A percentile compares a stretch with the other conserved stretches of the same genome.
phyloP scores from a whole-genome alignment of 176 grass and related monocot genomes.

The Hyparrhenia diplandra region DNA sequence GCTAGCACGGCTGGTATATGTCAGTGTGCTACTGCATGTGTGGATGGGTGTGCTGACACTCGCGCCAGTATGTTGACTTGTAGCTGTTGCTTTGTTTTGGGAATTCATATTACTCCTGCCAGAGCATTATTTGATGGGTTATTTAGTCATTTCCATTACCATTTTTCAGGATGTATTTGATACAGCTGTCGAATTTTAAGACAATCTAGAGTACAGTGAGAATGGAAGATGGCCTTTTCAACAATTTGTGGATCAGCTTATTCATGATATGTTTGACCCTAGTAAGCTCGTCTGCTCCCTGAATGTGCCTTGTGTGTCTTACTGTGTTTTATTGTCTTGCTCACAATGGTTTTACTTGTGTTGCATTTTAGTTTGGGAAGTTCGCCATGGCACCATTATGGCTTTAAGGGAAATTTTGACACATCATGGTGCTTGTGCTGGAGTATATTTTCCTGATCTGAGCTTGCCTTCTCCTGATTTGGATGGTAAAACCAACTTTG shows the following conservation, averaged over 20 bases:
- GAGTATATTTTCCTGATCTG: conserved; percentile 81
- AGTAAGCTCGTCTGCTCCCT: conserved; percentile 41
- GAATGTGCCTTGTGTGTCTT: conserved; percentile 22
- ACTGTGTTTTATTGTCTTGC: conserved; percentile 12
- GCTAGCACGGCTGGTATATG: conserved; percentile 5
- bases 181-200: conserved; percentile 60
- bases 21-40: not conserved
- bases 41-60: not conserved
- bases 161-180: conserved; percentile 67
- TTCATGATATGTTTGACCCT: conserved; percentile 98
- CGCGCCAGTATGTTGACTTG: not conserved
- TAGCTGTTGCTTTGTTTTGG: conserved; percentile 5
- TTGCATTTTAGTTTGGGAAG: conserved; percentile 84
- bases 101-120: conserved; percentile 2
- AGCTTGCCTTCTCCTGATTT: conserved; percentile 45
- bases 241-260: conserved; percentile 90
- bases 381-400: conserved; percentile 95
- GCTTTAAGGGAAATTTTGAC: conserved; percentile 98
- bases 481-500: conserved; percentile 55
- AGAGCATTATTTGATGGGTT: conserved; percentile 6
- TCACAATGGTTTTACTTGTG: conserved; percentile 22
- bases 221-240: conserved; percentile 94
- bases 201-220: conserved; percentile 58
- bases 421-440: conserved; percentile 91
- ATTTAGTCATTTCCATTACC: conserved; percentile 31